Evolutionary conservation across 331 rosid species (phyloP).

Genomic region (Cydonia oblonga): DNA sequence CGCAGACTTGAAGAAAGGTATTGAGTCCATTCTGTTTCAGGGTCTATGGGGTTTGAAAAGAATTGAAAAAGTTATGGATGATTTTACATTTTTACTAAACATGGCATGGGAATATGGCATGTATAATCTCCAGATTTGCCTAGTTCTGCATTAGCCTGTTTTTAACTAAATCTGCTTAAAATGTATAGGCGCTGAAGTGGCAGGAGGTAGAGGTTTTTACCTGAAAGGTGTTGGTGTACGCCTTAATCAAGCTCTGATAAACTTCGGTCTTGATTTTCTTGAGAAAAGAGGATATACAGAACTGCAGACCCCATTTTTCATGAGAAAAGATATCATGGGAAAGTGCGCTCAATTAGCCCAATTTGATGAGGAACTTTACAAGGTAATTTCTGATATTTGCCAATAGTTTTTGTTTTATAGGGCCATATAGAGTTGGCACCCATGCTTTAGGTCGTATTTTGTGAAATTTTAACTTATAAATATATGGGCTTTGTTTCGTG

Average conservation of each 20-base stretch:
- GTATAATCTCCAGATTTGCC: background rate
- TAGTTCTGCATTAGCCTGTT: background rate
- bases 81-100: background rate
- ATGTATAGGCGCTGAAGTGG: conserved; percentile 68
- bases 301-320: conserved; percentile 87
- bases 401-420: background rate
- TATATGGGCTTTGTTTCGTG: background rate
- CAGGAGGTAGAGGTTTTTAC: conserved; percentile 96
- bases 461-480: background rate
- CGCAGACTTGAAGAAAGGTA: conserved; percentile 77
- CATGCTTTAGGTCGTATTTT: background rate
- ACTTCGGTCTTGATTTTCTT: conserved; percentile 78
- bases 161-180: conserved; percentile 16
- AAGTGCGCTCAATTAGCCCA: conserved; percentile 97
- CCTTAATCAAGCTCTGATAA: conserved; percentile 88
- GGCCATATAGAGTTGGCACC: background rate
- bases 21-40: background rate
- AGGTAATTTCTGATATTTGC: conserved; percentile 35
- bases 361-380: conserved; percentile 91
- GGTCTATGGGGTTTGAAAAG: background rate
- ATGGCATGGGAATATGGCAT: background rate
- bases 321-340: conserved; percentile 88
- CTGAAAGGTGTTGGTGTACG: conserved; percentile 88
- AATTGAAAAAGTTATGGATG: background rate
- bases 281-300: conserved; percentile 58